Base-by-base conservation (phyloP, 2,329 filamentous ascomycete species). In the Clarireedia monteithiana region DNA sequence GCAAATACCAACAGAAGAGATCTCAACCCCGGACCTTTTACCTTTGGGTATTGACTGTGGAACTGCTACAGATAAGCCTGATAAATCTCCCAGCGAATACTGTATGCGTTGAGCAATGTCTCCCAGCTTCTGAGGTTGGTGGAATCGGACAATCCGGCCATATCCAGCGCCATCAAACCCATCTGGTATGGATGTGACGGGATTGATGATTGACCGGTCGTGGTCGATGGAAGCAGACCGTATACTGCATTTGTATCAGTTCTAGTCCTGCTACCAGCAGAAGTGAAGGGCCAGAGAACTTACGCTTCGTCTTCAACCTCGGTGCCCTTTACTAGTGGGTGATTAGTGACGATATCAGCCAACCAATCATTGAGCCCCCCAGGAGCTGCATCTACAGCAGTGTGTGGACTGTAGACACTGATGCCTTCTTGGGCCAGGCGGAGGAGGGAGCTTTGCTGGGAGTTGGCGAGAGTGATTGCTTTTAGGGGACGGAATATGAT, bases 401-500 rank as follows among this genome's bases (percentile, higher is more conserved):
- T 99, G 73, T 99, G 94, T 0, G 94, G 94, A 62, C 87, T 91
- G 76, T 97, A 99, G 56, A 99, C 91, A 62, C 91, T 95, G 66
- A 99, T 90, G 38, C 92, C 91, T 70, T 88, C 84, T 60, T 89
- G 87, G 48, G 86, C 88, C 12, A 99, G 80, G 46, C 86, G 82
- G 4, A 99, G 78, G 34, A 99, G 81, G 6, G 89, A 89, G 45
- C 85, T 81, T 69, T 99, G 94, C 71, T 97, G 94, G 9, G 89
- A 81, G 68, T 99, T 88, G 59, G 80, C 79, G 48, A 91, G 81
- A 36, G 89, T 95, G 68, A 99, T 76, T 61, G 89, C 86, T 73
- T 96, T 99, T 63, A 99, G 79, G 53, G 88, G 88, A 49, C 88
- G 84, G 77, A 99, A 99, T 69, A 99, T 97, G 69, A 97, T 94